A percentile compares a stretch with the other conserved stretches of the same genome.
phyloP scores from a whole-genome alignment of 2,329 filamentous ascomycete species.

The Neonectria ditissima region DNA sequence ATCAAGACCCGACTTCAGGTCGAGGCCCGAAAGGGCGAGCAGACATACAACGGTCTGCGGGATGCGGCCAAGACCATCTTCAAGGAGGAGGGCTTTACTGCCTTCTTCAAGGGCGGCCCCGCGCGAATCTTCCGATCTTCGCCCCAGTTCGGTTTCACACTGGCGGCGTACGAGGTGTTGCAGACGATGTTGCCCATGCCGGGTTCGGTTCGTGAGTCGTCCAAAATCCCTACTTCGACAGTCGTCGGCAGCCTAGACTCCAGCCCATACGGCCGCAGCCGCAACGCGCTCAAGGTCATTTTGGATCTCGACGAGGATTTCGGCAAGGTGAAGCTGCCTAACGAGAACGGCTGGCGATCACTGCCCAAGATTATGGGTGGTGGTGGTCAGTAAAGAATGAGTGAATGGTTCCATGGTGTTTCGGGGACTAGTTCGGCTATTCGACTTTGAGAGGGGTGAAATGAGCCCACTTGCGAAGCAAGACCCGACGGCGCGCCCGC shows the following conservation, averaged over 20 bases:
- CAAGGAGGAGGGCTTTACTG: constrained; percentile 91
- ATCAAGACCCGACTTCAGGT: constrained; percentile 99
- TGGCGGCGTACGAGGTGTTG: constrained; percentile 93
- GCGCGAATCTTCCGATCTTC: constrained; percentile 95
- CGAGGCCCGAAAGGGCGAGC: constrained; percentile 95
- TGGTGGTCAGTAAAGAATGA: constrained; percentile 40
- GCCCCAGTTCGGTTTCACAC: constrained; percentile 97
- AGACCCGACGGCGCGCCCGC: constrained; percentile 32
- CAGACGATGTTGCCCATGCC: constrained; percentile 82
- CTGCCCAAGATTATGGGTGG: constrained; percentile 64
- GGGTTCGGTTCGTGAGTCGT: constrained; percentile 67
- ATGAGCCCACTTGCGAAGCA: constrained; percentile 27
- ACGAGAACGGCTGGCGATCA: constrained; percentile 64
- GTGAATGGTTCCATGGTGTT: constrained; percentile 27
- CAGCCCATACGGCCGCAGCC: constrained; percentile 70
- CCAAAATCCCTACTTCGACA: constrained; percentile 64
- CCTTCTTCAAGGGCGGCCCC: constrained; percentile 98
- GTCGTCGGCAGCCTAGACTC: constrained; percentile 50
- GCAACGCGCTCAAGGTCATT: constrained; percentile 95
- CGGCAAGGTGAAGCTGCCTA: constrained; percentile 75
- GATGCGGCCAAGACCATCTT: constrained; percentile 87
- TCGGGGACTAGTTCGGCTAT: constrained; percentile 41
- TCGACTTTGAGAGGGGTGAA: constrained; percentile 24
- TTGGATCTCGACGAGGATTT: constrained; percentile 95
- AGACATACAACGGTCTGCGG: constrained; percentile 85